Evolutionary conservation across 2,329 filamentous ascomycete species (phyloP), one percentile per base, ranked within the genome.

Genomic region (Byssoonygena ceratinophila): DNA sequence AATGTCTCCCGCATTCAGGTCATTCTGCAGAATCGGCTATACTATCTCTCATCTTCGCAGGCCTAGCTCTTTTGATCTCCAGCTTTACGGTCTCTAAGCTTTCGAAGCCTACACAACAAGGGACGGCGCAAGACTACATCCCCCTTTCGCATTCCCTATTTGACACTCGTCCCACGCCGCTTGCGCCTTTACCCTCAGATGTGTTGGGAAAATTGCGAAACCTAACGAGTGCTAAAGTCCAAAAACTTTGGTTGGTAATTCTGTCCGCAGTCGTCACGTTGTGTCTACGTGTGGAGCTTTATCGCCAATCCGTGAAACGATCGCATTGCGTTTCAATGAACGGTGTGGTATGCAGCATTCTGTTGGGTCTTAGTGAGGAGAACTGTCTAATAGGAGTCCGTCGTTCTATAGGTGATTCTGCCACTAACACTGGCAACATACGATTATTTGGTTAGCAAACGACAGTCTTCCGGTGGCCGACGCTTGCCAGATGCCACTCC

Each of bases 11-110:
- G 6, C 1, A n/a, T 32, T 23, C 14, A 74, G 75, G 76, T 57
- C 71, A 70, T 46, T 74, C 75, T 3, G 57, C 74, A 12, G 72
- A 72, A 57, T 68, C 72, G 5, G 61, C 66, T 16, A 63, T 72
- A 34, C 57, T 73, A 3, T 60, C 68, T 20, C 71, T 75, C 36
- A 65, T 69, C 37, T 60, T 70, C 22, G 62, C 69, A 8, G 72
- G 71, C 7, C 56, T 63, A 20, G 64, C 61, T 36, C 61, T 75
- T 27, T 55, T 74, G 9, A 59, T 63, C 34, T 56, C 67, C 41
- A 69, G 66, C 57, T 65, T 64, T 51, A 66, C 69, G 29, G 54
- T 31, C 59, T 59, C 54, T 55, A 43, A 36, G 57, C 63, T 49
- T 63, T 61, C 51, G 55, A 54, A 5, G 48, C n/a, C n/a, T n/a